Conservation (phyloP, 176 grass and related monocot genomes). For the Zizania latifolia region DNA sequence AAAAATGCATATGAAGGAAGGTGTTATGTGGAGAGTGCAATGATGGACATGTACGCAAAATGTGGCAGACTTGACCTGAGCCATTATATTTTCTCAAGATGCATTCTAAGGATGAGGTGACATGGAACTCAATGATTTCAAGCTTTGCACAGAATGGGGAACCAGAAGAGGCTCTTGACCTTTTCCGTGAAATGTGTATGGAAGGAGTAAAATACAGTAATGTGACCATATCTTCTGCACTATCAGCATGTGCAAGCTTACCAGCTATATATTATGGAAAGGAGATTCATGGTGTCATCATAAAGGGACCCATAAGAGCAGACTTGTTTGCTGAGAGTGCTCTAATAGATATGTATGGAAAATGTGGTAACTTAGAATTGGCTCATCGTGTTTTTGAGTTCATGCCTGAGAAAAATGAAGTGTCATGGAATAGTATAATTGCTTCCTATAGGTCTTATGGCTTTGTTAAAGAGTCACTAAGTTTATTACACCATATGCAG, state of each 20-base stretch:
- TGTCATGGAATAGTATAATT: conserved; percentile 92
- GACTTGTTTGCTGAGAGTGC: conserved; percentile 72
- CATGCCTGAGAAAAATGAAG: conserved; percentile 69
- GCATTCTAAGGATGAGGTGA: conserved; percentile 51
- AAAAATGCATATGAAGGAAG: conserved; percentile 65
- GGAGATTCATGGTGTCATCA: conserved; percentile 77
- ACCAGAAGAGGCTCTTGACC: conserved; percentile 54
- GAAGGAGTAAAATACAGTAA: conserved; percentile 56
- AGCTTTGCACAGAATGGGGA: conserved; percentile 76
- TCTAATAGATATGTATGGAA: conserved; percentile 85
- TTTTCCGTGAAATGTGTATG: conserved; percentile 68
- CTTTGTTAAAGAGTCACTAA: conserved; percentile 54
- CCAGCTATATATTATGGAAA: conserved; percentile 71
- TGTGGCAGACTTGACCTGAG: conserved; percentile 72
- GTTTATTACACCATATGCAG: conserved; percentile 59
- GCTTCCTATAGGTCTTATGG: conserved; percentile 79
- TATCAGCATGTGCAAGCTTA: conserved; percentile 72
- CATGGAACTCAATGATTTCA: conserved; percentile 94
- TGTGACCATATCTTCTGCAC: conserved; percentile 68
- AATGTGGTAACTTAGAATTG: conserved; percentile 65
- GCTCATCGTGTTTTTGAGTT: conserved; percentile 60
- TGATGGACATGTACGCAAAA: conserved; percentile 87
- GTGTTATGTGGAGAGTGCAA: conserved; percentile 67
- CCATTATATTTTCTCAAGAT: conserved; percentile 63
- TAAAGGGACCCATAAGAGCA: conserved; percentile 46